Conservation (phyloP, 2,329 filamentous ascomycete genomes). For the Pseudocercospora fijiensis region DNA sequence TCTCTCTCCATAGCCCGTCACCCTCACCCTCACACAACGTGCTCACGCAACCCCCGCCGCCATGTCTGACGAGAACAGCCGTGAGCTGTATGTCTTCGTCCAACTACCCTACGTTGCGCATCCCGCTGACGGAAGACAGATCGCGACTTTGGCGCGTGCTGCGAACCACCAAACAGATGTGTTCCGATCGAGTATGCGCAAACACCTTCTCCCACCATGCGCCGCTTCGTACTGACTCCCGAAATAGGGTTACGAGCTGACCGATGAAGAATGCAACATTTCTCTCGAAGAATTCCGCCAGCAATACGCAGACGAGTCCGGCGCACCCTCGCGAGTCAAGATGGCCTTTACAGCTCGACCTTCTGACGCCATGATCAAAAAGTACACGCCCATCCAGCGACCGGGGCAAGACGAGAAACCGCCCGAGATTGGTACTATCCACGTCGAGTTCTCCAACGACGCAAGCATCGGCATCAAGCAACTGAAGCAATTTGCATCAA, state of each 20-base stretch:
- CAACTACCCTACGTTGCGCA: background rate
- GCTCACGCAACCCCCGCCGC: background rate
- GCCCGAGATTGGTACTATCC: constrained; percentile 77
- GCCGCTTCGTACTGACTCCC: constrained; percentile 16
- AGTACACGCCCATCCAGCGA: constrained; percentile 71
- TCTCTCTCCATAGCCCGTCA: background rate
- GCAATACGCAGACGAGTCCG: constrained; percentile 70
- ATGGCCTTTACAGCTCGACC: constrained; percentile 89
- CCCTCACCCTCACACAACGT: background rate
- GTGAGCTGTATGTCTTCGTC: constrained; percentile 27
- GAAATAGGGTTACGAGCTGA: constrained; percentile 82
- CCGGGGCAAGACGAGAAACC: constrained; percentile 58
- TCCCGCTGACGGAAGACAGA: constrained; percentile 18
- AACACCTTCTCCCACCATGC: background rate
- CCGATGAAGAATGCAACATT: constrained; percentile 85
- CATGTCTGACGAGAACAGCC: constrained; percentile 29
- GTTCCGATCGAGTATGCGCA: constrained; percentile 71
- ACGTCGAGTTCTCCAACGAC: constrained; percentile 86
- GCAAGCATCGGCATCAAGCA: constrained; percentile 83
- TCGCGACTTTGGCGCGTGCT: constrained; percentile 88
- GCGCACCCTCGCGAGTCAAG: constrained; percentile 73
- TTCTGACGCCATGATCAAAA: constrained; percentile 77
- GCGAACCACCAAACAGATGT: constrained; percentile 93
- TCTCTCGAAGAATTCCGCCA: constrained; percentile 75
- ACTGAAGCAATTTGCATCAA: constrained; percentile 83